A percentile compares a stretch with the other conserved stretches of the same genome.
Conservation (phyloP, 2,329 filamentous ascomycete genomes). For the Ceratocystis albifundus region DNA sequence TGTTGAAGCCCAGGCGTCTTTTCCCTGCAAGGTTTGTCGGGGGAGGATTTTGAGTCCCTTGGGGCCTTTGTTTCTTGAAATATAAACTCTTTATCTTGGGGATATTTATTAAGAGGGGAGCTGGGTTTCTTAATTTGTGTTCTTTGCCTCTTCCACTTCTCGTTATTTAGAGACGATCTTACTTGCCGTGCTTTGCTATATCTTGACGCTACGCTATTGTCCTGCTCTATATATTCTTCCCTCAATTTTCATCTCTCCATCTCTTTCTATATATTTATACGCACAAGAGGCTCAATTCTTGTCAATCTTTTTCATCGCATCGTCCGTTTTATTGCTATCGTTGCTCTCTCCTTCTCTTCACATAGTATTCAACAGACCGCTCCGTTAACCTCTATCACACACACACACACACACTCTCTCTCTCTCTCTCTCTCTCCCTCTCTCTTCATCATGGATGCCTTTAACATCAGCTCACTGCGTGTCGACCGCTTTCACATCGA, state of each 20-base stretch:
- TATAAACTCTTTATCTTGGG: slow-evolving; percentile 9
- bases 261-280: background rate
- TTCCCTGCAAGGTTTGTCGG: slow-evolving; percentile 7
- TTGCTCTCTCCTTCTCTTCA: background rate
- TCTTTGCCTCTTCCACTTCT: background rate
- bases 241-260: background rate
- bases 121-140: background rate
- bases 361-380: background rate
- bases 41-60: background rate
- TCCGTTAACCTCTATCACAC: background rate
- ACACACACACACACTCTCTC: too few relatives aligned
- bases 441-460: slow-evolving; percentile 10
- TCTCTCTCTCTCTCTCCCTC: too few relatives aligned
- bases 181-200: too few relatives aligned
- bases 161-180: background rate
- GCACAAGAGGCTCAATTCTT: background rate
- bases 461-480: slow-evolving; percentile 15
- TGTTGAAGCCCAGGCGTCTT: background rate
- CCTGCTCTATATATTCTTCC: background rate
- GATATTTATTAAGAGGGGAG: background rate
- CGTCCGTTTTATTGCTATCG: background rate
- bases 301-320: background rate
- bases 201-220: too few relatives aligned
- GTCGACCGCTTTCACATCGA: slow-evolving; percentile 18
- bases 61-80: slow-evolving; percentile 11